Evolutionary conservation across 345 rosid species (phyloP).

Genomic region (Boechera divaricarpa): DNA sequence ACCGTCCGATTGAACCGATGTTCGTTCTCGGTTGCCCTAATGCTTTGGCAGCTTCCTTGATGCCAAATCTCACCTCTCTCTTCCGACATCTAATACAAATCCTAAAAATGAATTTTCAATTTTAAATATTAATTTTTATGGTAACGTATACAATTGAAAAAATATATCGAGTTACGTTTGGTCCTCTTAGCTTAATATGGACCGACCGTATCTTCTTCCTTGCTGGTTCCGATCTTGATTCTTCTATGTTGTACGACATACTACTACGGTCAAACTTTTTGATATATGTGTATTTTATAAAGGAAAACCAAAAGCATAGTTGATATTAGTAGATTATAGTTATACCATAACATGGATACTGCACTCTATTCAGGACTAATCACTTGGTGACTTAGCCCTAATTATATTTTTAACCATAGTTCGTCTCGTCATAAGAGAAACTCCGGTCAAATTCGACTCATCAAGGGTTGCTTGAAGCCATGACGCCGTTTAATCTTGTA

Average conservation of each 20-base stretch:
- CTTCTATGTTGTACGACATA: slow-evolving; percentile 29
- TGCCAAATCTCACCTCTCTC: slow-evolving; percentile 2
- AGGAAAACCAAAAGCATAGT: neutral
- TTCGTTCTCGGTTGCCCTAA: slow-evolving; percentile 15
- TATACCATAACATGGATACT: neutral
- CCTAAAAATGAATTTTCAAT: neutral
- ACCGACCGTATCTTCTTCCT: slow-evolving; percentile 42
- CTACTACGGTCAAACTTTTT: slow-evolving; percentile 31
- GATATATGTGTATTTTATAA: neutral
- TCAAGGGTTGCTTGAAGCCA: no score
- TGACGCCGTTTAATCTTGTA: neutral
- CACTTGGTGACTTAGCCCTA: no score
- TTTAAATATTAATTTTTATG: neutral
- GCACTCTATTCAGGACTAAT: no score
- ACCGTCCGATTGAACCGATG: slow-evolving; percentile 38
- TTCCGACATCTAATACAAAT: slow-evolving; percentile 28
- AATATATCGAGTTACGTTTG: slow-evolving; percentile 24
- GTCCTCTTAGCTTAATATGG: slow-evolving; percentile 41
- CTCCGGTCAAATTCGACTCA: no score
- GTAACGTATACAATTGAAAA: slow-evolving; percentile 31
- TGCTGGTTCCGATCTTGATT: slow-evolving; percentile 31
- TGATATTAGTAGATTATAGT: neutral
- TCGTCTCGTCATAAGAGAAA: no score
- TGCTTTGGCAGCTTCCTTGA: slow-evolving; percentile 35
- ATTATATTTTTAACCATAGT: no score